Base-by-base conservation (phyloP, 495 filamentous ascomycete species). In the Aspergillus asperescens region DNA sequence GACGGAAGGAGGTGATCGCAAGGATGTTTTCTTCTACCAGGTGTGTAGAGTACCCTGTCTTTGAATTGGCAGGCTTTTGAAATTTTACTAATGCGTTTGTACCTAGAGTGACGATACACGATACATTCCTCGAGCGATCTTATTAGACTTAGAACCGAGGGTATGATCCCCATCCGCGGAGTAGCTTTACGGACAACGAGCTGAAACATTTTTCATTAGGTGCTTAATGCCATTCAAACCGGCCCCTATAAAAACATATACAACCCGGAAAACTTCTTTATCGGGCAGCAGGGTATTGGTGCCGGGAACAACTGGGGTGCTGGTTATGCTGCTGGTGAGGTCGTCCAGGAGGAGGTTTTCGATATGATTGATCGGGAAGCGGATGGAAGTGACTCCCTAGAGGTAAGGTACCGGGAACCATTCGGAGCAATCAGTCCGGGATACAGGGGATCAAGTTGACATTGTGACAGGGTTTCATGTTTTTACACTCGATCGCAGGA, bases 361-460 rank as follows among this genome's bases (percentile, higher is more conserved):
- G 93, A 98, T 67, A 98, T 98, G 91, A 96, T 98, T 59, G 94
- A 98, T 68, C 86, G 93, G 50, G 93, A 98, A 68, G 93, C 93
- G 15, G 93, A 98, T 69, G 93, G 93, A 18, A 96, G 91, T 71
- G 93, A 98, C 65, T 96, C 90, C 29, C 75, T 98, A 19, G 93
- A 98, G 77, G 87, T 89, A 69, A 25, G 60, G 2, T 12, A 5
- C 5, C n/a, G 20, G 22, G 8, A 23, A 2, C n/a, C n/a, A n/a
- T n/a, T n/a, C n/a, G n/a, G n/a, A n/a, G n/a, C n/a, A n/a, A n/a
- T n/a, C n/a, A n/a, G n/a, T n/a, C n/a, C n/a, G n/a, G n/a, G n/a
- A n/a, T n/a, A n/a, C n/a, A n/a, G n/a, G n/a, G n/a, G n/a, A n/a
- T n/a, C n/a, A n/a, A n/a, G 16, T 32, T 52, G 35, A 49, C 42